These are phyloP conservation scores for Lanmaoa rubissima DNA, from an alignment of 768 basidiomycete species.

Conservation along the genomic window DNA sequence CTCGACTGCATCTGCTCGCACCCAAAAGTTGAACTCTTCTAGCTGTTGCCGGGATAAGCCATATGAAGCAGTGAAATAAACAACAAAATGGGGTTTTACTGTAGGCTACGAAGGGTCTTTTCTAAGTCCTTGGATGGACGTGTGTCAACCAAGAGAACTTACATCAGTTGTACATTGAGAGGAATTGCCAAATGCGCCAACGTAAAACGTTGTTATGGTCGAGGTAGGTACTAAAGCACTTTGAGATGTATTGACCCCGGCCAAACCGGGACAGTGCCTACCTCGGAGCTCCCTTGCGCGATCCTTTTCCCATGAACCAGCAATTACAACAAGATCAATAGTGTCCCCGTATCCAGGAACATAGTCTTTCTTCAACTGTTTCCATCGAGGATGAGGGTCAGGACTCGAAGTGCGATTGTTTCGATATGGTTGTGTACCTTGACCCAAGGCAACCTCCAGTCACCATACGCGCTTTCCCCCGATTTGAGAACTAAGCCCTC, in stretches of 20 bases:
- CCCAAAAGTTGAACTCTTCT: conserved; percentile 68
- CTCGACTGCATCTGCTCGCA: conserved; percentile 36
- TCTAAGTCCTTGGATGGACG: background rate
- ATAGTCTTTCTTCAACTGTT: conserved; percentile 78
- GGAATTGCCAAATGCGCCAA: conserved; percentile 62
- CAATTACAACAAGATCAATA: conserved; percentile 75
- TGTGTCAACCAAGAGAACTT: conserved; percentile 15
- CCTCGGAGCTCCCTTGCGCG: conserved; percentile 77
- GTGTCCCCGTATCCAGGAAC: conserved; percentile 82
- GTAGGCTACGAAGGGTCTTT: conserved; percentile 33
- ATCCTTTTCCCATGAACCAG: conserved; percentile 76
- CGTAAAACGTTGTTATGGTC: conserved; percentile 76
- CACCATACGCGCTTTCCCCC: conserved; percentile 64
- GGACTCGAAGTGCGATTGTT: conserved; percentile 11
- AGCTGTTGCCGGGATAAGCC: conserved; percentile 65
- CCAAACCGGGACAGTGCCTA: conserved; percentile 27
- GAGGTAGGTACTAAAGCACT: conserved; percentile 57
- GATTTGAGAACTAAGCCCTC: conserved; percentile 83
- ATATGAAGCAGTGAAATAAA: conserved; percentile 77
- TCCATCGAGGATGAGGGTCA: background rate
- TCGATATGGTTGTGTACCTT: conserved; percentile 44
- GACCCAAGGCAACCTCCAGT: conserved; percentile 69
- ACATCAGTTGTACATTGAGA: conserved; percentile 41
- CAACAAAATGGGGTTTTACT: conserved; percentile 58
- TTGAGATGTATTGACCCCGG: background rate